Evolutionary conservation across 768 basidiomycete species (phyloP), one percentile per base, ranked within the genome.

Genomic region (Leccinum broughii): DNA sequence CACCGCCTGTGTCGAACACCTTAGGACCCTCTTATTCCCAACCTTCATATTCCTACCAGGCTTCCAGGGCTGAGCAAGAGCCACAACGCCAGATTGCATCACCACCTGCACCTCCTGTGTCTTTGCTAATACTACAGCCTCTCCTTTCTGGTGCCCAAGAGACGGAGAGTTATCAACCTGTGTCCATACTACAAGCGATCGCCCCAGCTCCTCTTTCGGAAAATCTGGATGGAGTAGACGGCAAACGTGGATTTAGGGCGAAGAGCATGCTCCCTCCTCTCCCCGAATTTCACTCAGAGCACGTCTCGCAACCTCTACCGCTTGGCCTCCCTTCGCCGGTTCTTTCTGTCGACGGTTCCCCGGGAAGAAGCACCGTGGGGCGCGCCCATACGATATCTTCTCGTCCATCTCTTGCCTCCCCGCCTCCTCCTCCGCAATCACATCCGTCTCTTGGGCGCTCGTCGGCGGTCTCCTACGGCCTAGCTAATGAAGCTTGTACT

Each of bases 301-400:
- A 69, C 30, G 64, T 62, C 32, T 3, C 50, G 54, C 70, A 69
- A 30, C 56, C 64, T 3, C 51, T 58, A 6, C 63, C 68, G 55
- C 66, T 48, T 14, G 28, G 52, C 11, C 62, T 65, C 14, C 60
- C 70, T 39, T 66, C 65, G 8, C 62, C 70, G 14, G 66, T 64
- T 24, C 64, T 61, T 63, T 30, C 68, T 34, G 8, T 56, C 30
- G 41, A 17, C n/a, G 56, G 62, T 28, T 56, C 64, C 56, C 59
- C 68, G 35, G 46, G 46, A 14, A 64, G 30, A 56, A 66, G 57
- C 59, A 64, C 58, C 62, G 56, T 74, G 37, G 26, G 57, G 3
- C 73, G 74, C 22, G 61, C 71, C 2, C 73, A 69, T 57, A 74
- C 77, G 35, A 53, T 70, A 51, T 68, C 70, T 5, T 57, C 67